phyloP scores from a whole-genome alignment of 371 early-diverging fungal genomes.

The Apophysomyces variabilis region DNA sequence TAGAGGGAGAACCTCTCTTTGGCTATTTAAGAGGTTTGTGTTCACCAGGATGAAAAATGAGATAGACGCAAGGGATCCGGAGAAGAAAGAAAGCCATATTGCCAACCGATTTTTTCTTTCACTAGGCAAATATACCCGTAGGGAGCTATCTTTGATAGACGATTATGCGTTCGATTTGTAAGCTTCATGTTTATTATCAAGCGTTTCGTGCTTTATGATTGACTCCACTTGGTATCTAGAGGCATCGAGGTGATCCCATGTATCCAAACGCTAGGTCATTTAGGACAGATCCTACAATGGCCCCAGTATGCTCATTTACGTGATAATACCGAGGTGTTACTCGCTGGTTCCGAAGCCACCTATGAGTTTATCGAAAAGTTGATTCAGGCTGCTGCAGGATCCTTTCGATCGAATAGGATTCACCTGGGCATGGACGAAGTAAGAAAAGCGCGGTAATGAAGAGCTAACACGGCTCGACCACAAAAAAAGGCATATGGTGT shows the following conservation, averaged over 20 bases:
- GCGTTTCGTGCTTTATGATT: neutral
- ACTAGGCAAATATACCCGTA: constrained; percentile 67
- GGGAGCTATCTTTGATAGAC: constrained; percentile 74
- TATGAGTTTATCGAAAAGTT: constrained; percentile 80
- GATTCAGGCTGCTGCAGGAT: constrained; percentile 66
- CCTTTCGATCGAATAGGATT: constrained; percentile 76
- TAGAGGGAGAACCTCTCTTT: constrained; percentile 82
- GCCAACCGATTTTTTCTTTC: too few relatives aligned
- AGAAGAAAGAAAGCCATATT: too few relatives aligned
- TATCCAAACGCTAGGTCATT: constrained; percentile 89
- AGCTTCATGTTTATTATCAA: constrained; percentile 1
- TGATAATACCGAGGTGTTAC: constrained; percentile 81
- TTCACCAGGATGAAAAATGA: neutral
- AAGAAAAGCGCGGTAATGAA: neutral
- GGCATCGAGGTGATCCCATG: constrained; percentile 91
- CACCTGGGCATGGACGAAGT: constrained; percentile 90
- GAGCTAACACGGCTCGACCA: constrained; percentile 10
- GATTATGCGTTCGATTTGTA: constrained; percentile 77
- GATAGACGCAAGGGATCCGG: too few relatives aligned
- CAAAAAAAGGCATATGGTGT: constrained; percentile 70
- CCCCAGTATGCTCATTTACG: constrained; percentile 76
- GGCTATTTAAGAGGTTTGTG: constrained; percentile 76
- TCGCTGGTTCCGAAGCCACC: constrained; percentile 73
- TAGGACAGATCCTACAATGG: constrained; percentile 91
- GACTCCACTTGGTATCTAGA: constrained; percentile 22